A percentile compares a stretch with the other conserved stretches of the same genome.
Evolutionary conservation across 208 protist species (phyloP).

Genomic region (Acanthamoeba sp.): DNA sequence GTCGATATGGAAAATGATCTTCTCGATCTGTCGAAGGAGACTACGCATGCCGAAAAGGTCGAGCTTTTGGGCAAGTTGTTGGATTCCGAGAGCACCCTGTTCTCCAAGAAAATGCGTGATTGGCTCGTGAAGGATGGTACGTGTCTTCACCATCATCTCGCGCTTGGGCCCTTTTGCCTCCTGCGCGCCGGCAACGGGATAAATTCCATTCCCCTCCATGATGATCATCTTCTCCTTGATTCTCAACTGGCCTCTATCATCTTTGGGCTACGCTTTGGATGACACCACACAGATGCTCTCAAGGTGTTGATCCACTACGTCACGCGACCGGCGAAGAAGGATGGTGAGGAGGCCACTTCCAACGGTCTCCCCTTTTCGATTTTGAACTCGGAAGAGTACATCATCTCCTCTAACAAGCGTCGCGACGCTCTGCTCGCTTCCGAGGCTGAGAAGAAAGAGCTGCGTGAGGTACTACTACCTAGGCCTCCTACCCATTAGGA

Average conservation of each 20-base stretch:
- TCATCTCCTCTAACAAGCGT: constrained; percentile 68
- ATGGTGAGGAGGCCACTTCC: not conserved
- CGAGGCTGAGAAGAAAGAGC: constrained; percentile 71
- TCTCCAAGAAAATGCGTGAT: constrained; percentile 77
- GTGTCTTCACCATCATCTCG: not conserved
- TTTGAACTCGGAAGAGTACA: constrained; percentile 73
- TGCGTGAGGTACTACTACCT: constrained; percentile 1
- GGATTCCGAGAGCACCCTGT: constrained; percentile 71
- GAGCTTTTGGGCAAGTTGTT: constrained; percentile 52
- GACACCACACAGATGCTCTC: constrained; percentile 27
- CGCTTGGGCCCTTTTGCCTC: no score
- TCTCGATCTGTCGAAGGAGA: constrained; percentile 59
- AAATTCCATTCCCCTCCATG: not conserved
- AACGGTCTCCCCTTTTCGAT: constrained; percentile 5
- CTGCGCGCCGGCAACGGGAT: no score
- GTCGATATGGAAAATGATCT: constrained; percentile 59
- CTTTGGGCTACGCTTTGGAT: no score
- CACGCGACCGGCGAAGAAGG: constrained; percentile 59
- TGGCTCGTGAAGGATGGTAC: constrained; percentile 73
- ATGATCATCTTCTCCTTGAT: not conserved
- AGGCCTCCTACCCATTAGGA: not conserved
- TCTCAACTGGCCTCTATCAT: not conserved
- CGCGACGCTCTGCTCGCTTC: constrained; percentile 65
- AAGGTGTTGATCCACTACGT: constrained; percentile 66
- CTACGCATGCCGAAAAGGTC: constrained; percentile 57